These are phyloP conservation scores for Sphenostylis stenocarpa DNA, from an alignment of 306 rosid genomes.

Conservation along the genomic window DNA sequence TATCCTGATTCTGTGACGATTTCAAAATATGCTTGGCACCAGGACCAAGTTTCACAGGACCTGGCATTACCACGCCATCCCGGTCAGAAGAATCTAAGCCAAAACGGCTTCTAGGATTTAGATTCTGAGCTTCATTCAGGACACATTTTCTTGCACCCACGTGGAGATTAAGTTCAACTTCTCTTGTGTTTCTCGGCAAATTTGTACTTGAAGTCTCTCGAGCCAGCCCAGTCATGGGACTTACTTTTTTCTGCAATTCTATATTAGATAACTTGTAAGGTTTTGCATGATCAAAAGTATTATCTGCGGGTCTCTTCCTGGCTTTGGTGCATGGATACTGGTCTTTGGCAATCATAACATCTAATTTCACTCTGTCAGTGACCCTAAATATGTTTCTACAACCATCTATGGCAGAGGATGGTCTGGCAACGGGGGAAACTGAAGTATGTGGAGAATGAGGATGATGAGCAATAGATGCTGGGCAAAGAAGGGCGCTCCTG, in stretches of 20 bases:
- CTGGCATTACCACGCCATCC: constrained; percentile 44
- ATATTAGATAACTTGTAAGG: constrained; percentile 35
- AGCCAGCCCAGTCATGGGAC: constrained; percentile 27
- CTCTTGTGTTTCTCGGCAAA: constrained; percentile 29
- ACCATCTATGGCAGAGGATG: constrained; percentile 39
- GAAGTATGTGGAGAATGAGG: constrained; percentile 47
- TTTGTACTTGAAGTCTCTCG: constrained; percentile 28
- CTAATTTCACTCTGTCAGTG: constrained; percentile 48
- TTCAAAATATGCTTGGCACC: constrained; percentile 67
- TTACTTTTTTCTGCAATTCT: constrained; percentile 38
- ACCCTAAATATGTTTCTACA: constrained; percentile 37
- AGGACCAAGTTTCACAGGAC: constrained; percentile 58
- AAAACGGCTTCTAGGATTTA: constrained; percentile 24
- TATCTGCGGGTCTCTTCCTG: constrained; percentile 38
- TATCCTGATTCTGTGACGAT: constrained; percentile 56
- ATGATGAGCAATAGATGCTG: constrained; percentile 43
- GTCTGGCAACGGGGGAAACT: constrained; percentile 37
- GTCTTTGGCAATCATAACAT: constrained; percentile 43
- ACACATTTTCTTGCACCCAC: constrained; percentile 37
- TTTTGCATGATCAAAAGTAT: constrained; percentile 38
- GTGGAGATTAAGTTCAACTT: constrained; percentile 29
- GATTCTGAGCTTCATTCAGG: constrained; percentile 29
- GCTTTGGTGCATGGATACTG: constrained; percentile 40
- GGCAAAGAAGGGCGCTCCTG: constrained; percentile 31
- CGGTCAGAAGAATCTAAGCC: constrained; percentile 32